Evolutionary conservation across 768 basidiomycete genomes (phyloP).

Genomic region (Boletus subparvulus): DNA sequence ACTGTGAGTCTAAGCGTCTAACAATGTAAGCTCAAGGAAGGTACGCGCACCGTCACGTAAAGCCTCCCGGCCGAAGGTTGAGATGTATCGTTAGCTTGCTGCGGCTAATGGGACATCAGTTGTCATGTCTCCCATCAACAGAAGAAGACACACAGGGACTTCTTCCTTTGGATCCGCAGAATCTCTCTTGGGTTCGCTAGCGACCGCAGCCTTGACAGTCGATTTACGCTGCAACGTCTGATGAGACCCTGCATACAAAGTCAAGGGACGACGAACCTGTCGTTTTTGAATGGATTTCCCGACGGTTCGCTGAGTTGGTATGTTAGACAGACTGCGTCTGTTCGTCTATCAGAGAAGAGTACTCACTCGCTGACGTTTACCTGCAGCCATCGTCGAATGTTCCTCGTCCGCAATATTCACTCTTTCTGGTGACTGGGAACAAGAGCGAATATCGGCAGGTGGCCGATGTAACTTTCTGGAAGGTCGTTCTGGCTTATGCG

Average conservation of each 20-base stretch:
- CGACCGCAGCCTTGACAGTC: not conserved
- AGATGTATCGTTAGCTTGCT: not conserved
- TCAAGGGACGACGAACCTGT: not conserved
- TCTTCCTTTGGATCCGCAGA: not conserved
- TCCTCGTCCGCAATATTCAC: not conserved
- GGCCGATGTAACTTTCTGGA: no score
- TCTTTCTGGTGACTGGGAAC: not conserved
- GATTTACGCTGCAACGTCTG: not conserved
- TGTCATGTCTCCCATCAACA: not conserved
- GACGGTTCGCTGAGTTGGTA: not conserved
- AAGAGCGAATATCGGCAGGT: no score
- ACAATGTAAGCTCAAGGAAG: no score
- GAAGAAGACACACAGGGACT: not conserved
- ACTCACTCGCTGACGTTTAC: not conserved
- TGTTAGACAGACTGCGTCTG: not conserved
- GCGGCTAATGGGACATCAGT: not conserved
- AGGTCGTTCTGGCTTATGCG: no score
- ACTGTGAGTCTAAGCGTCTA: not conserved
- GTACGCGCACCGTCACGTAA: not conserved
- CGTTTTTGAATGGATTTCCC: not conserved
- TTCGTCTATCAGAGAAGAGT: not conserved
- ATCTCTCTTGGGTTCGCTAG: not conserved
- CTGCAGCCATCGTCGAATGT: not conserved
- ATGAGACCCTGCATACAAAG: not conserved
- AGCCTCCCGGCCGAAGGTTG: not conserved